These are phyloP conservation scores for Xylaria acuta DNA, from an alignment of 495 filamentous ascomycete genomes.

Conservation along the genomic window DNA sequence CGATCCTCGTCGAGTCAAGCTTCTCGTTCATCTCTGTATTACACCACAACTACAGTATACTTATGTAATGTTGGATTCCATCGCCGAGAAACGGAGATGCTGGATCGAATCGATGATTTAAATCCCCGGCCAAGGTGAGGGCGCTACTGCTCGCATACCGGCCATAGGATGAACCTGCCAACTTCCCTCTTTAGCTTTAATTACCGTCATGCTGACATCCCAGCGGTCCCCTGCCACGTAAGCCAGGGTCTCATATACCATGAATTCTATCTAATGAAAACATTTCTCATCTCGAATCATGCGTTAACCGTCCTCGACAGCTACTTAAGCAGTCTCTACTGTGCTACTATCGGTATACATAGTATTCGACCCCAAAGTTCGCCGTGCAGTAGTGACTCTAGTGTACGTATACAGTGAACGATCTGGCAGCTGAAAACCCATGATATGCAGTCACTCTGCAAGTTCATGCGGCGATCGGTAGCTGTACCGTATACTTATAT, in stretches of 20 bases:
- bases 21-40: not conserved
- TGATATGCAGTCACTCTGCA: conserved; percentile 10
- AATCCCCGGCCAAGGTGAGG: not conserved
- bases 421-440: conserved; percentile 1
- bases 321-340: not conserved
- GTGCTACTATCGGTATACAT: not conserved
- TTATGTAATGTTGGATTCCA: not conserved
- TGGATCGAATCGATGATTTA: not conserved
- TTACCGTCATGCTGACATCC: conserved; percentile 22
- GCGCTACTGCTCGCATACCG: not conserved
- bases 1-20: conserved; percentile 6
- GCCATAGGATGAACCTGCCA: not conserved
- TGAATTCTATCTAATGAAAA: conserved; percentile 10
- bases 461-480: conserved; percentile 10
- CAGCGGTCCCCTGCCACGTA: not conserved
- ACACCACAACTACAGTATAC: not conserved
- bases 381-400: no score
- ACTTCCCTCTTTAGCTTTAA: not conserved
- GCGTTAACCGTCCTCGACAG: not conserved
- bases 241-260: conserved; percentile 9
- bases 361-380: not conserved
- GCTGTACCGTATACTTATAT: not conserved
- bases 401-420: no score
- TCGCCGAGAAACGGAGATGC: not conserved
- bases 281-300: conserved; percentile 10